phyloP scores from a whole-genome alignment of 2,329 filamentous ascomycete species.

The Colletotrichum lindemuthianum region DNA sequence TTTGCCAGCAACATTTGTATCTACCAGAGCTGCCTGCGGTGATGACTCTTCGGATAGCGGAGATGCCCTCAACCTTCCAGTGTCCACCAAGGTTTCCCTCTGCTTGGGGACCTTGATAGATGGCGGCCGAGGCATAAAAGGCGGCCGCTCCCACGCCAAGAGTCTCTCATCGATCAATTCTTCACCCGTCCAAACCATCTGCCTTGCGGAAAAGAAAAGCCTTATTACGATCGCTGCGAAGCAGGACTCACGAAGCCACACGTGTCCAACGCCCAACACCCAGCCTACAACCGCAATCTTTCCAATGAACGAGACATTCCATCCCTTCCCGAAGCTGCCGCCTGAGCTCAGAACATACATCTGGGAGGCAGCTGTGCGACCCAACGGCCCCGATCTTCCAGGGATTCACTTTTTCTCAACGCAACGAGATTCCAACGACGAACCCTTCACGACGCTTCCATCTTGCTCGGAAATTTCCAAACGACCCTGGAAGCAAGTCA shows the following conservation, averaged over 20 bases:
- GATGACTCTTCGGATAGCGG: too few relatives aligned
- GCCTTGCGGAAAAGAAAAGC: not conserved
- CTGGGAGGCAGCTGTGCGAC: conserved; percentile 5
- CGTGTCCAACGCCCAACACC: not conserved
- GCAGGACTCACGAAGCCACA: not conserved
- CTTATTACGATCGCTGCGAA: not conserved
- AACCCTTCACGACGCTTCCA: not conserved
- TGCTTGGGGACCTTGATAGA: not conserved
- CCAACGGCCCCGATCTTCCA: not conserved
- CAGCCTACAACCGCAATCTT: not conserved
- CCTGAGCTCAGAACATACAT: conserved; percentile 12
- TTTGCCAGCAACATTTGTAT: too few relatives aligned
- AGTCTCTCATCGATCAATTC: not conserved
- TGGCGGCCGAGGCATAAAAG: not conserved
- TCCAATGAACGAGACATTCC: not conserved
- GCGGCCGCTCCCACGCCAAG: conserved; percentile 41
- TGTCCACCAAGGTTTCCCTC: too few relatives aligned
- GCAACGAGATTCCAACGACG: not conserved
- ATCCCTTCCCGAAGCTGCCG: conserved; percentile 2
- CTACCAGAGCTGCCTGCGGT: too few relatives aligned
- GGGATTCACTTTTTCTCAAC: conserved; percentile 10
- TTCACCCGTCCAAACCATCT: not conserved
- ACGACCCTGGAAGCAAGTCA: not conserved
- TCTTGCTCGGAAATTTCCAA: not conserved
- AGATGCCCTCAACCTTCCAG: too few relatives aligned